Evolutionary conservation across 352 stramenopile genomes (phyloP).

Genomic region (Phytopythium cucurbitacearum): DNA sequence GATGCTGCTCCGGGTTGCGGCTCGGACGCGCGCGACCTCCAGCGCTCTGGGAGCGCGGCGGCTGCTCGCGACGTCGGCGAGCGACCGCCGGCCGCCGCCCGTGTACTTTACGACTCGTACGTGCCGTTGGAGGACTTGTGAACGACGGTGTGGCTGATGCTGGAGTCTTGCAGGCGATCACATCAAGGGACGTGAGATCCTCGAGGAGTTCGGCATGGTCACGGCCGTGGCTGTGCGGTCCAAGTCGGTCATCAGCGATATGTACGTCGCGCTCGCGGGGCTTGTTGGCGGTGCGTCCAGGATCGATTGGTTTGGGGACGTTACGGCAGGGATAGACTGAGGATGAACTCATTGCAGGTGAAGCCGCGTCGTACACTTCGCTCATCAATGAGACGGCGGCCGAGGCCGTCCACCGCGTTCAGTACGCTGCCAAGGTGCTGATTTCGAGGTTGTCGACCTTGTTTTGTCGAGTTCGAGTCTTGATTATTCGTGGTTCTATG

Average conservation of each 20-base stretch:
- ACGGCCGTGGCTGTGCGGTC: conserved; percentile 71
- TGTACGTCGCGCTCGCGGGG: conserved; percentile 70
- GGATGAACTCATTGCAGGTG: conserved; percentile 16
- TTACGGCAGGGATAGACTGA: background rate
- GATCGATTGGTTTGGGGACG: background rate
- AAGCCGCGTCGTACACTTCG: conserved; percentile 72
- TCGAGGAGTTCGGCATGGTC: conserved; percentile 74
- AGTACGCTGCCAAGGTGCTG: conserved; percentile 53
- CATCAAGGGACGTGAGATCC: conserved; percentile 61
- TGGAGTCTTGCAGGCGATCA: conserved; percentile 37
- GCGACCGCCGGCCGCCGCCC: conserved; percentile 6
- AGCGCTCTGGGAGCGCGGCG: background rate
- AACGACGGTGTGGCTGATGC: background rate
- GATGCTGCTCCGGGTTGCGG: conserved; percentile 11
- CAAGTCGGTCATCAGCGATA: conserved; percentile 80
- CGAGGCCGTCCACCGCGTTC: conserved; percentile 74
- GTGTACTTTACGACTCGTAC: conserved; percentile 75
- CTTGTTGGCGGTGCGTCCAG: conserved; percentile 49
- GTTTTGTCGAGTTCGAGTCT: background rate
- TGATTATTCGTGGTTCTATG: background rate
- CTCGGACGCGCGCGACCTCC: background rate
- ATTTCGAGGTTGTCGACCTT: too few species aligned
- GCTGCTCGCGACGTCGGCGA: conserved; percentile 2
- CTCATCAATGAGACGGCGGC: conserved; percentile 82
- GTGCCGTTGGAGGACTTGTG: conserved; percentile 1